These are phyloP conservation scores for Backusella parvicylindrica DNA, from an alignment of 192 early-diverging fungal species.

Conservation along the genomic window DNA sequence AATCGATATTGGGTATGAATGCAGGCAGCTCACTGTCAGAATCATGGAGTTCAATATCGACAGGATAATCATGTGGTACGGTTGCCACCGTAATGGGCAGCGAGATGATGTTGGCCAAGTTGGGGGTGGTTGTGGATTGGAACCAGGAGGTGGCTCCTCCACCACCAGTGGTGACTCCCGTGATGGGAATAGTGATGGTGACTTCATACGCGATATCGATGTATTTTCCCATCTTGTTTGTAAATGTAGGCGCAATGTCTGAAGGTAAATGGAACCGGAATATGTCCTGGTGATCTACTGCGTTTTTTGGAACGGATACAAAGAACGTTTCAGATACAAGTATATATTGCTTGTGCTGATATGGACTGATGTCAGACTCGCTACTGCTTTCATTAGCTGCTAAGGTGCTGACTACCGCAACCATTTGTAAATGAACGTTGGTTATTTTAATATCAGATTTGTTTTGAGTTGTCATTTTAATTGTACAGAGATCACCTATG, in stretches of 20 bases:
- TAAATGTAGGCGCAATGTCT: constrained; percentile 17
- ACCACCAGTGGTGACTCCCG: background rate
- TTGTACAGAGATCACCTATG: constrained; percentile 4
- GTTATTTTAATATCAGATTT: constrained; percentile 12
- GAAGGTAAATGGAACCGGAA: constrained; percentile 18
- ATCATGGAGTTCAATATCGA: constrained; percentile 14
- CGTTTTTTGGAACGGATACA: constrained; percentile 22
- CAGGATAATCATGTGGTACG: constrained; percentile 6
- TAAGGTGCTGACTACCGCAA: constrained; percentile 1
- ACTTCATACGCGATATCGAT: constrained; percentile 23
- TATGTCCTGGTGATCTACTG: constrained; percentile 6
- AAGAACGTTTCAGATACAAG: constrained; percentile 11
- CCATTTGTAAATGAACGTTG: background rate
- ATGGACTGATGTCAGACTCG: background rate
- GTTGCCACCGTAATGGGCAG: constrained; percentile 16
- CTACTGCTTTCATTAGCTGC: background rate
- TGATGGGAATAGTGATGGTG: constrained; percentile 12
- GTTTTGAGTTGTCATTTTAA: constrained; percentile 7
- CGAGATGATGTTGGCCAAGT: background rate
- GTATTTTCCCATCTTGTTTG: constrained; percentile 15
- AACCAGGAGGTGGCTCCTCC: background rate
- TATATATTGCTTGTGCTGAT: constrained; percentile 7
- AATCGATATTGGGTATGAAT: constrained; percentile 13
- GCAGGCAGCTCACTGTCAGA: constrained; percentile 1
- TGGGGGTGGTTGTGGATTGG: background rate